Conservation (phyloP, 1,284 basidiomycete genomes). For the Serendipita sp. region DNA sequence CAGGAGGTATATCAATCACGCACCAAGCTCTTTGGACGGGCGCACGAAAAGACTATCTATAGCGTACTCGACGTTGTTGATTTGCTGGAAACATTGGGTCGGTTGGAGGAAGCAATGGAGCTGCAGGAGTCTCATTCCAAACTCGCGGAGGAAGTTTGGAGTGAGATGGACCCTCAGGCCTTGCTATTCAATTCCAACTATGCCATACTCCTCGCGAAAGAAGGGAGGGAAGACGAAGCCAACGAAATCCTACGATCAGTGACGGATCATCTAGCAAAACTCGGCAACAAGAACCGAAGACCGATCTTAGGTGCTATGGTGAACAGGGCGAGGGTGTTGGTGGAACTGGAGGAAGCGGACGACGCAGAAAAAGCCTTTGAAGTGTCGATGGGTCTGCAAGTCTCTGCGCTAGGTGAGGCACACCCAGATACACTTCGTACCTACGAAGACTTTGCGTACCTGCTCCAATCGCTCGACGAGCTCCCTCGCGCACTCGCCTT, state of each 20-base stretch:
- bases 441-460: background rate
- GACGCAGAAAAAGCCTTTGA: background rate
- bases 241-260: background rate
- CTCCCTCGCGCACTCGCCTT: background rate
- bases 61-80: background rate
- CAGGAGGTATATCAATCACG: background rate
- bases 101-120: background rate
- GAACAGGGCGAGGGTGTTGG: background rate
- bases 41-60: background rate
- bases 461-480: constrained; percentile 1
- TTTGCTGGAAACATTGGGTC: background rate
- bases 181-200: background rate
- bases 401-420: background rate
- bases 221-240: background rate
- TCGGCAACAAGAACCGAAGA: background rate
- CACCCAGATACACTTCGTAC: background rate
- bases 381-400: background rate
- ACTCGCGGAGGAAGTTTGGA: background rate
- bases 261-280: background rate
- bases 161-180: background rate
- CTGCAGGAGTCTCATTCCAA: background rate
- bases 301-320: background rate
- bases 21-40: background rate
- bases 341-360: background rate
- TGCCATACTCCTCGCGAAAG: background rate